A percentile compares a stretch with the other conserved stretches of the same genome.
These are phyloP conservation scores for Kuraishia piskuri DNA, from an alignment of 805 yeast genomes.

Conservation along the genomic window DNA sequence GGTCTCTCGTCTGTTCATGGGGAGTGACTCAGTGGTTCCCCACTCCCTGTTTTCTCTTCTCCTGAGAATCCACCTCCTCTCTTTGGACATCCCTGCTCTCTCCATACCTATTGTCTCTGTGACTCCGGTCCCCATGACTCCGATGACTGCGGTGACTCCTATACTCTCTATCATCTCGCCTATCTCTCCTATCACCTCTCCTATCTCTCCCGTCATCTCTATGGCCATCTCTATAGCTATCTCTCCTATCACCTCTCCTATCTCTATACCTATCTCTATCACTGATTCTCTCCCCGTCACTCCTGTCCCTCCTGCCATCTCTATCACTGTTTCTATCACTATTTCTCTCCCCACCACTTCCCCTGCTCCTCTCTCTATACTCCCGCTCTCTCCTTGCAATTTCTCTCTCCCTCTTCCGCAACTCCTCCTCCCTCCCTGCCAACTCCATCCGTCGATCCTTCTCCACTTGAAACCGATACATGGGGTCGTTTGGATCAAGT, in stretches of 20 bases:
- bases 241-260: neutral
- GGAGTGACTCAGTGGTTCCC: too few relatives aligned
- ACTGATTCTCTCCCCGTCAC: slow-evolving; percentile 3
- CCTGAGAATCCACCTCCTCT: neutral
- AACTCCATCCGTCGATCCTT: slow-evolving; percentile 12
- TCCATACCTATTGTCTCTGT: neutral
- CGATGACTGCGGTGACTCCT: slow-evolving; percentile 1
- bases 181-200: neutral
- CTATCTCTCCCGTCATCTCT: slow-evolving; percentile 5
- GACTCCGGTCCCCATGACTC: slow-evolving; percentile 4
- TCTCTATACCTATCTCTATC: slow-evolving; percentile 1
- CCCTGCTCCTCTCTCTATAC: slow-evolving; percentile 7
- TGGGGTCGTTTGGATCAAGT: slow-evolving; percentile 38
- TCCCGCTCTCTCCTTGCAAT: slow-evolving; percentile 2
- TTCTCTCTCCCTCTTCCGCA: neutral
- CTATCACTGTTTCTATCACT: neutral
- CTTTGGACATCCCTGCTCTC: neutral
- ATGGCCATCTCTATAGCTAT: slow-evolving; percentile 1
- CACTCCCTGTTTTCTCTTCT: neutral
- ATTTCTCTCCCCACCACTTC: neutral
- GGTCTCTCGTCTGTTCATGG: too few relatives aligned
- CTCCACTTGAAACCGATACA: slow-evolving; percentile 31
- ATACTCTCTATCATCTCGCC: neutral
- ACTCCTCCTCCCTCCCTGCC: neutral
- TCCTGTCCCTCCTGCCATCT: slow-evolving; percentile 4